Evolutionary conservation across 805 yeast species (phyloP), one percentile per base, ranked within the genome.

Genomic region (Candida pseudofarinosa): DNA sequence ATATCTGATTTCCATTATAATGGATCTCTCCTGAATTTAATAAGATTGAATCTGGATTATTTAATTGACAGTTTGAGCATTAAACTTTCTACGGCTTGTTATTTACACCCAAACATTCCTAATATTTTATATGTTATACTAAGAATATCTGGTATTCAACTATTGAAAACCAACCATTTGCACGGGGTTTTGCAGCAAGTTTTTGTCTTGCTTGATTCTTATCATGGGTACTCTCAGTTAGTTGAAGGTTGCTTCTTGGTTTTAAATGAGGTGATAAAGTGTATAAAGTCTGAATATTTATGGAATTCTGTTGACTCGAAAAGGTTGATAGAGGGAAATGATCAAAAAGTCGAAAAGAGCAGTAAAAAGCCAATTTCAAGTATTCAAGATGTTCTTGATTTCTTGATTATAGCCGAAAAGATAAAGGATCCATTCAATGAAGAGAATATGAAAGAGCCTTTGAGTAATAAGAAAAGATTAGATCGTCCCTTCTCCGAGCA

Each of bases 121-220:
- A 80, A 81, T 0, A 80, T 90, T 3, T 65, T 91, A 33, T 72
- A 84, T 37, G 82, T 88, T 3, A 63, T 91, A 37, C 71, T 88
- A 20, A 78, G 74, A 49, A 69, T 89, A 19, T 82, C 90, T 0
- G 97, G 97, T 0, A 66, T 75, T 7, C 68, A 76, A 23, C 67
- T 88, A 18, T 65, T 88, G 12, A 71, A 74, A 26, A 48, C 57
- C 7, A 67, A 68, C 44, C 87, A 80, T 45, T 70, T 91, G 40
- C 77, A 72, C 39, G 98, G 91, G 59, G 71, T 91, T 1, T 67
- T 91, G 15, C 76, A 80, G 38, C 79, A 89, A 3, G 74, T 88
- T 48, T 88, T 91, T 59, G 78, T 82, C 15, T 65, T 90, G 30
- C 69, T 91, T 39, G 98, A 91, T 62, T 71, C 81, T 41, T 91